These are phyloP conservation scores for Pseudogymnoascus sp. DNA, from an alignment of 2,329 filamentous ascomycete genomes.

Conservation along the genomic window DNA sequence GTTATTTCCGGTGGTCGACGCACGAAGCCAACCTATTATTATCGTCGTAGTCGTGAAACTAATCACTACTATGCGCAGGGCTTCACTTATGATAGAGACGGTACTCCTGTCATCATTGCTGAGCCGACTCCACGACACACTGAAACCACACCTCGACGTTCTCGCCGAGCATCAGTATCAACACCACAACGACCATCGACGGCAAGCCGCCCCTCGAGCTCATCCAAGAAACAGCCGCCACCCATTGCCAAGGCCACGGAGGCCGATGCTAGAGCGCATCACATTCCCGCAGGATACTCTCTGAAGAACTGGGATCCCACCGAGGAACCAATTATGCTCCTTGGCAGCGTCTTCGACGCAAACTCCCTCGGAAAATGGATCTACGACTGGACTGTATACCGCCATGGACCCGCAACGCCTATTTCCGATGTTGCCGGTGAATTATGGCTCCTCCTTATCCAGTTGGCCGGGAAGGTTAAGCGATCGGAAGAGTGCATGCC, in stretches of 20 bases:
- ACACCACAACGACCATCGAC: constrained; percentile 25
- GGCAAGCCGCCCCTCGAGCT: constrained; percentile 19
- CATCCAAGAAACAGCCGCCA: constrained; percentile 27
- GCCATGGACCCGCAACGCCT: constrained; percentile 70
- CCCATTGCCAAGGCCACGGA: constrained; percentile 45
- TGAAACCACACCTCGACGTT: constrained; percentile 15
- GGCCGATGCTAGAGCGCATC: constrained; percentile 52
- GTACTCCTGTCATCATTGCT: constrained; percentile 16
- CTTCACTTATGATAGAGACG: constrained; percentile 26
- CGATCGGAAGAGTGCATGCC: constrained; percentile 70
- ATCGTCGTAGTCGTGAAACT: constrained; percentile 30
- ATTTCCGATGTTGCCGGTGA: constrained; percentile 90
- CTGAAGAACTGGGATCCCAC: constrained; percentile 97
- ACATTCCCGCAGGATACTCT: constrained; percentile 83
- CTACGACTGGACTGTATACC: constrained; percentile 97
- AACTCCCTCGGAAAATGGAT: constrained; percentile 99
- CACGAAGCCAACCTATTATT: constrained; percentile 25
- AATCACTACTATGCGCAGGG: constrained; percentile 26
- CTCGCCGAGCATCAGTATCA: constrained; percentile 24
- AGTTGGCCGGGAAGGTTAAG: constrained; percentile 90
- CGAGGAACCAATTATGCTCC: constrained; percentile 85
- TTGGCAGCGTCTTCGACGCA: constrained; percentile 93
- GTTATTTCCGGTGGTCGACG: constrained; percentile 23
- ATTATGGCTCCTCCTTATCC: constrained; percentile 89
- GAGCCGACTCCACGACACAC: constrained; percentile 9